phyloP scores from a whole-genome alignment of 495 filamentous ascomycete species.

The Penicillium alfredii region DNA sequence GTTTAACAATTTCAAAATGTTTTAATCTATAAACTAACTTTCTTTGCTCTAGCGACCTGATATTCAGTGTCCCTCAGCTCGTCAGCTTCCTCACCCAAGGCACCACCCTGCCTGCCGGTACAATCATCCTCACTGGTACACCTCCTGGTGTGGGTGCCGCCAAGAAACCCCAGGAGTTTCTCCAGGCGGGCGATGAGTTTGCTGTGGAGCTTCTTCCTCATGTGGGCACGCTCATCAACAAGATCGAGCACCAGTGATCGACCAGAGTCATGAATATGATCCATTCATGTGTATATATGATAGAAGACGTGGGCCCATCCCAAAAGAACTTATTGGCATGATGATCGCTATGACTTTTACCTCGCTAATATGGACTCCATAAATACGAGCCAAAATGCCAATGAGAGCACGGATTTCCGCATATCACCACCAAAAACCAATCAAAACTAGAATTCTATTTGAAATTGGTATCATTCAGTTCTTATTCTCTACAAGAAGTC shows the following conservation, averaged over 20 bases:
- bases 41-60: slow-evolving; percentile 54
- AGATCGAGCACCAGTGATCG: slow-evolving; percentile 29
- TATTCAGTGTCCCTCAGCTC: slow-evolving; percentile 69
- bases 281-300: no score
- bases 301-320: no score
- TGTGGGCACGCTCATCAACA: slow-evolving; percentile 37
- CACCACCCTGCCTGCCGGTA: slow-evolving; percentile 72
- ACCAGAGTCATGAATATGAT: slow-evolving; percentile 1
- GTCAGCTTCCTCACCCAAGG: slow-evolving; percentile 71
- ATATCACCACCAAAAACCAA: no score
- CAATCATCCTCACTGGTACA: slow-evolving; percentile 81
- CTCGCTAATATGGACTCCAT: no score
- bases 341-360: no score
- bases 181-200: slow-evolving; percentile 56
- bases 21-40: slow-evolving; percentile 2
- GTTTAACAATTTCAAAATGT: slow-evolving; percentile 10
- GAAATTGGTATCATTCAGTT: no score
- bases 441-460: no score
- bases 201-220: slow-evolving; percentile 48
- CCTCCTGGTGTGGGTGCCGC: slow-evolving; percentile 47
- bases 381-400: no score
- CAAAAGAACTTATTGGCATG: no score
- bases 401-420: no score
- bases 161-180: slow-evolving; percentile 49
- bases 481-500: no score